A percentile compares a stretch with the other conserved stretches of the same genome.
phyloP scores from a whole-genome alignment of 2,329 filamentous ascomycete species.

The Mycocentrospora acerina region DNA sequence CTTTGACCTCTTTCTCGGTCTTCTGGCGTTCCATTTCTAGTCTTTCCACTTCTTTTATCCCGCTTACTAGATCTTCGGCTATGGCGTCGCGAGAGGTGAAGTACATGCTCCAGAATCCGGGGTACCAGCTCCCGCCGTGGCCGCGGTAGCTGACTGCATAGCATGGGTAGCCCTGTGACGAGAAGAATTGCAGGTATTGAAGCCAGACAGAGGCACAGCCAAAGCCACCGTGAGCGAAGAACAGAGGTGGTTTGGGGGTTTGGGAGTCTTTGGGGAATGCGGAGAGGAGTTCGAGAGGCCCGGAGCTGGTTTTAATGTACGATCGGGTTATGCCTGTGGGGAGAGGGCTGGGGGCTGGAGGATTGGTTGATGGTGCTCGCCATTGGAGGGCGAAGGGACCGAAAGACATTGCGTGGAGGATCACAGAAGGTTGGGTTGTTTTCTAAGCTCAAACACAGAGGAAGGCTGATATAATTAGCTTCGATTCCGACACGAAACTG shows the following conservation, averaged over 20 bases:
- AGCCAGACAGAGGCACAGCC: slow-evolving; percentile 57
- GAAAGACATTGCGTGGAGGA: slow-evolving; percentile 31
- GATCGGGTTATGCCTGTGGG: slow-evolving; percentile 48
- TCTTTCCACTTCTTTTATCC: slow-evolving; percentile 36
- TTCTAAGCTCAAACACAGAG: too few species aligned
- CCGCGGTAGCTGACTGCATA: slow-evolving; percentile 58
- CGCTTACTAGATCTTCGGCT: slow-evolving; percentile 49
- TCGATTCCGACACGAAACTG: too few species aligned
- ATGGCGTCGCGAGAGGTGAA: slow-evolving; percentile 47
- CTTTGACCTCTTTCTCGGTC: slow-evolving; percentile 31
- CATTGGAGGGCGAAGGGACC: slow-evolving; percentile 34
- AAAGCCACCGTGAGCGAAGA: slow-evolving; percentile 59
- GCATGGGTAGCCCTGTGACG: slow-evolving; percentile 47
- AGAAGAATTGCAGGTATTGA: slow-evolving; percentile 54
- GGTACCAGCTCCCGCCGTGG: slow-evolving; percentile 56
- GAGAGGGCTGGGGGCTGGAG: slow-evolving; percentile 30
- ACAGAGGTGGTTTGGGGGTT: slow-evolving; percentile 41
- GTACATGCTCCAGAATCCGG: slow-evolving; percentile 52
- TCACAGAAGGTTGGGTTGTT: too few species aligned
- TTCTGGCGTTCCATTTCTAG: slow-evolving; percentile 33
- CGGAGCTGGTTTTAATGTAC: slow-evolving; percentile 49
- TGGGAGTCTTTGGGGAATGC: slow-evolving; percentile 32
- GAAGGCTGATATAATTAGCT: too few species aligned
- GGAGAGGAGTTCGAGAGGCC: slow-evolving; percentile 54
- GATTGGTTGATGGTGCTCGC: slow-evolving; percentile 26